These are phyloP conservation scores for Tylopilus vinaceipallidus DNA, from an alignment of 768 basidiomycete genomes.

Conservation along the genomic window DNA sequence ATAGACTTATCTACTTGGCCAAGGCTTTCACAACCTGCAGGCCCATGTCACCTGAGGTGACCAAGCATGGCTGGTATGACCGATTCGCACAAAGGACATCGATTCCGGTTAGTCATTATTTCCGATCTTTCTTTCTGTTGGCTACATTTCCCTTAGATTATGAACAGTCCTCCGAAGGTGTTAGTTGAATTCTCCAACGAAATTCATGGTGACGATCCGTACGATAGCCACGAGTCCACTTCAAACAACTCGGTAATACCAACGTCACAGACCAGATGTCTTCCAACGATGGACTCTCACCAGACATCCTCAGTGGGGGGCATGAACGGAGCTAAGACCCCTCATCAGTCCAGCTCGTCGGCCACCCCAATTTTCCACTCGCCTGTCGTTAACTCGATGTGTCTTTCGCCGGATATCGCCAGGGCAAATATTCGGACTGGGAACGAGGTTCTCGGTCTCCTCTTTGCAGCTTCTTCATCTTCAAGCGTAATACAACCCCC, in stretches of 20 bases:
- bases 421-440: background rate
- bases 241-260: background rate
- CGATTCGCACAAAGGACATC: slow-evolving; percentile 19
- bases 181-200: slow-evolving; percentile 13
- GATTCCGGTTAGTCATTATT: slow-evolving; percentile 24
- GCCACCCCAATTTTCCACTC: background rate
- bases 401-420: background rate
- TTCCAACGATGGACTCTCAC: background rate
- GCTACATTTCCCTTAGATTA: slow-evolving; percentile 17
- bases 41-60: slow-evolving; percentile 40
- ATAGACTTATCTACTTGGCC: slow-evolving; percentile 47
- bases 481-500: background rate
- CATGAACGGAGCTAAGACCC: background rate
- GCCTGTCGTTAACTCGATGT: background rate
- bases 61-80: slow-evolving; percentile 67
- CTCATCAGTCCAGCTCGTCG: background rate
- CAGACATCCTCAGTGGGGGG: background rate
- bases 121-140: background rate
- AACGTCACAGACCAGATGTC: background rate
- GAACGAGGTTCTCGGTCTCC: background rate
- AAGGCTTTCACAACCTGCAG: slow-evolving; percentile 46
- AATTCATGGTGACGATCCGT: slow-evolving; percentile 1
- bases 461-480: background rate
- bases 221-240: slow-evolving; percentile 2
- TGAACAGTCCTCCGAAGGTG: slow-evolving; percentile 10